Evolutionary conservation across 2,329 filamentous ascomycete genomes (phyloP).

Genomic region (Ambrosiella beaveri): DNA sequence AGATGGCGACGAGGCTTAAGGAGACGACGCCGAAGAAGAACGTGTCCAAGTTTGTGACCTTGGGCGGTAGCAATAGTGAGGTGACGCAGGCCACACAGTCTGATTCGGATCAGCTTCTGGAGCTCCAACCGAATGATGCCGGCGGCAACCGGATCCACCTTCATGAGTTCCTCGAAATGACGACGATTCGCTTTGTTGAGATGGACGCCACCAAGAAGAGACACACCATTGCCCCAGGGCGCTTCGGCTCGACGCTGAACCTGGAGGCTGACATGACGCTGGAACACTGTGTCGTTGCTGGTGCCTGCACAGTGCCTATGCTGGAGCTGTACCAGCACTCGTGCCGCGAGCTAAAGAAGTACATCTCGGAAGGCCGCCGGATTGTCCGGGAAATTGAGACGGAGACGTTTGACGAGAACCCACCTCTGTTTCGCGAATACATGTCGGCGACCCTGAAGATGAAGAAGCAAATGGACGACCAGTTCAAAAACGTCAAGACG

Average conservation of each 20-base stretch:
- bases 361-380: slow-evolving; percentile 80
- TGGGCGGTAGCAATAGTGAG: slow-evolving; percentile 17
- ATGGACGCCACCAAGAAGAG: slow-evolving; percentile 88
- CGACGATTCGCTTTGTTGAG: slow-evolving; percentile 96
- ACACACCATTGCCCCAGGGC: slow-evolving; percentile 53
- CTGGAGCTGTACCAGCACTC: slow-evolving; percentile 76
- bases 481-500: slow-evolving; percentile 94
- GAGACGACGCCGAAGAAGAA: slow-evolving; percentile 22
- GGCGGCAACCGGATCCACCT: slow-evolving; percentile 54
- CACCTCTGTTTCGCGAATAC: slow-evolving; percentile 81
- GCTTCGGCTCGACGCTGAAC: slow-evolving; percentile 23
- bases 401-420: slow-evolving; percentile 79
- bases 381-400: slow-evolving; percentile 83
- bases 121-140: slow-evolving; percentile 20
- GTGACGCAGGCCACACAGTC: slow-evolving; percentile 5
- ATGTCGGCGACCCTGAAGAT: slow-evolving; percentile 69
- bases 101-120: slow-evolving; percentile 24
- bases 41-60: slow-evolving; percentile 7
- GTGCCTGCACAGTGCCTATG: slow-evolving; percentile 81
- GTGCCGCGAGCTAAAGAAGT: slow-evolving; percentile 88
- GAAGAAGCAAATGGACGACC: slow-evolving; percentile 77
- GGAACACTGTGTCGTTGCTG: slow-evolving; percentile 69
- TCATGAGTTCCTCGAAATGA: slow-evolving; percentile 87
- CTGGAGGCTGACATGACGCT: slow-evolving; percentile 39
- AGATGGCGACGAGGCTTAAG: slow-evolving; percentile 29